Percentiles rank a stretch among this genome's conserved stretches.
phyloP scores from a whole-genome alignment of 257 asterid genomes.

The Ocimum tenuiflorum region DNA sequence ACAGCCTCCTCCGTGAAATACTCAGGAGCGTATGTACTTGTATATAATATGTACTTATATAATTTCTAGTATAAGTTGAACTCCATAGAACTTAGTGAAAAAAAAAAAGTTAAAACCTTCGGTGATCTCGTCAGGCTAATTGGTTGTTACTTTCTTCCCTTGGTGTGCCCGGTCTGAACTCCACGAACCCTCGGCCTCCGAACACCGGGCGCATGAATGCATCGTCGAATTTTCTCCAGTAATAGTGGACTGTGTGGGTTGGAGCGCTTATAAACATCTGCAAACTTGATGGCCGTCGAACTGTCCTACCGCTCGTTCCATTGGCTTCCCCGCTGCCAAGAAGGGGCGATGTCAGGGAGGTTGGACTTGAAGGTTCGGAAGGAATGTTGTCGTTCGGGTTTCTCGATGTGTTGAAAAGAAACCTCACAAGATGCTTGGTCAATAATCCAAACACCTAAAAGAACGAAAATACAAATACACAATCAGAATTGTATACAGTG shows the following conservation, averaged over 20 bases:
- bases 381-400: neutral
- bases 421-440: conserved; percentile 55
- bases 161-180: conserved; percentile 12
- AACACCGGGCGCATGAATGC: conserved; percentile 61
- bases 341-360: conserved; percentile 29
- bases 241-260: conserved; percentile 36
- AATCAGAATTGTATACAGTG: too few relatives aligned
- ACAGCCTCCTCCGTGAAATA: too few relatives aligned
- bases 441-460: conserved; percentile 57
- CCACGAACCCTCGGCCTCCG: conserved; percentile 46
- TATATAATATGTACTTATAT: too few relatives aligned
- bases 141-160: conserved; percentile 18
- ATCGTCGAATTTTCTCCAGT: conserved; percentile 59
- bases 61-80: too few relatives aligned
- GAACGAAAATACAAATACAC: neutral
- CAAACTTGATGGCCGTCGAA: conserved; percentile 29
- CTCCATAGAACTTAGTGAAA: too few relatives aligned
- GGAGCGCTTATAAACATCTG: conserved; percentile 45
- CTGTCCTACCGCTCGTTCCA: neutral
- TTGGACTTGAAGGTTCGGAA: conserved; percentile 34
- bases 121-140: neutral
- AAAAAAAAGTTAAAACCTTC: too few relatives aligned
- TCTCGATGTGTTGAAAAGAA: conserved; percentile 31
- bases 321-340: conserved; percentile 7
- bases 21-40: too few relatives aligned